These are phyloP conservation scores for Codiaeum variegatum DNA, from an alignment of 441 rosid genomes.

Conservation along the genomic window DNA sequence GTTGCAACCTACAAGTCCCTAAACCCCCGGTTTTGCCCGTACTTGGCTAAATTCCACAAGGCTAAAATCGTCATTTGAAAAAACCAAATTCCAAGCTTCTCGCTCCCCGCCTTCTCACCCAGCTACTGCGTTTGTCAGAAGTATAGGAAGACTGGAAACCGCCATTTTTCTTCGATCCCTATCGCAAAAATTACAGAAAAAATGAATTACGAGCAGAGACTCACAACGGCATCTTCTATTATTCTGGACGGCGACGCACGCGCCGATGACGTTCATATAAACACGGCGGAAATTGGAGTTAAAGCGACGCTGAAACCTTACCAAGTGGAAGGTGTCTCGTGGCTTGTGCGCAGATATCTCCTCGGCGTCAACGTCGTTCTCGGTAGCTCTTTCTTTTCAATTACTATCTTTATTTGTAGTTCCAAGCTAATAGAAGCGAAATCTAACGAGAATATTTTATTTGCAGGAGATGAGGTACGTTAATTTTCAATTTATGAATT, in stretches of 20 bases:
- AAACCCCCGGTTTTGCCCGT: no score
- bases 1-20: no score
- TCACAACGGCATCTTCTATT: conserved; percentile 49
- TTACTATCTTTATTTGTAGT: not conserved
- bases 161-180: not conserved
- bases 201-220: conserved; percentile 68
- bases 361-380: conserved; percentile 78
- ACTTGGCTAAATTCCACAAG: no score
- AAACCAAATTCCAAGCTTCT: not conserved
- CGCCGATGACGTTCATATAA: conserved; percentile 21
- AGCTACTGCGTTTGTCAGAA: not conserved
- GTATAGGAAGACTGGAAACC: not conserved
- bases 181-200: conserved; percentile 14
- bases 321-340: conserved; percentile 71
- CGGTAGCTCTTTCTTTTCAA: conserved; percentile 28
- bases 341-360: conserved; percentile 67
- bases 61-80: no score
- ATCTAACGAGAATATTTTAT: conserved; percentile 10
- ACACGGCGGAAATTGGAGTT: conserved; percentile 47
- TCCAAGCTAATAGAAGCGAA: not conserved
- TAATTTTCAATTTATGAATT: not conserved
- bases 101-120: not conserved
- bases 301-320: conserved; percentile 66
- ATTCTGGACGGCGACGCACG: conserved; percentile 40
- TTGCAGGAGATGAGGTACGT: conserved; percentile 83